Percentiles rank a stretch among this genome's conserved stretches.
phyloP scores from a whole-genome alignment of 345 rosid species.

The Hibiscus syriacus region DNA sequence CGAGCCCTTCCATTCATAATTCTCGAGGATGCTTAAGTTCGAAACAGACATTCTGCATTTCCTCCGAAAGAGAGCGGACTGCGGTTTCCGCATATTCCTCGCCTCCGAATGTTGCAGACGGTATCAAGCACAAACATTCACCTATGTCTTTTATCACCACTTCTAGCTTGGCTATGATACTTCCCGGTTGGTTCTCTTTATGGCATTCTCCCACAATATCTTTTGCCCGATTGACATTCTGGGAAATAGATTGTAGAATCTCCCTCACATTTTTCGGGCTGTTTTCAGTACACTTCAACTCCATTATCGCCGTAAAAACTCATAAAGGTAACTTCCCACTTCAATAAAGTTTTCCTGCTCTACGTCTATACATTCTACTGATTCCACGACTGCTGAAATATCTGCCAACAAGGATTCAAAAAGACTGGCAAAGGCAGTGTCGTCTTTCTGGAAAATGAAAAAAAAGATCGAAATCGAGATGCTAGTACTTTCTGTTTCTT shows the following conservation, averaged over 20 bases:
- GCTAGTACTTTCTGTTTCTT: background rate
- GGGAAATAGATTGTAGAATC: conserved; percentile 45
- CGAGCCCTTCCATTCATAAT: conserved; percentile 12
- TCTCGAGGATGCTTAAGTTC: conserved; percentile 24
- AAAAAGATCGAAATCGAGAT: background rate
- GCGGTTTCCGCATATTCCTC: conserved; percentile 52
- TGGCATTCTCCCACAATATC: conserved; percentile 31
- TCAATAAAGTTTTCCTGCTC: conserved; percentile 40
- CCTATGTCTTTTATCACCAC: conserved; percentile 44
- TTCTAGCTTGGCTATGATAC: conserved; percentile 37
- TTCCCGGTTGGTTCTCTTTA: conserved; percentile 14
- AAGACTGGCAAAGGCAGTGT: conserved; percentile 20
- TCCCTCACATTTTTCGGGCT: conserved; percentile 33
- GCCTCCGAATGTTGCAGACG: conserved; percentile 40
- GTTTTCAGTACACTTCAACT: conserved; percentile 42
- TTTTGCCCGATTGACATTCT: conserved; percentile 35
- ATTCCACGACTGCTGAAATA: conserved; percentile 43
- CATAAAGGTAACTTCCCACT: conserved; percentile 62
- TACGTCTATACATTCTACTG: conserved; percentile 26
- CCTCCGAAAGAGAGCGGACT: conserved; percentile 50
- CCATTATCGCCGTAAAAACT: conserved; percentile 54
- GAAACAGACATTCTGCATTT: conserved; percentile 48
- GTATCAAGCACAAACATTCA: conserved; percentile 53
- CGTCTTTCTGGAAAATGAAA: conserved; percentile 31
- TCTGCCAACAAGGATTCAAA: conserved; percentile 39